Percentiles rank a stretch among this genome's conserved stretches.
Conservation (phyloP, 495 filamentous ascomycete species). For the Podospora sp. region DNA sequence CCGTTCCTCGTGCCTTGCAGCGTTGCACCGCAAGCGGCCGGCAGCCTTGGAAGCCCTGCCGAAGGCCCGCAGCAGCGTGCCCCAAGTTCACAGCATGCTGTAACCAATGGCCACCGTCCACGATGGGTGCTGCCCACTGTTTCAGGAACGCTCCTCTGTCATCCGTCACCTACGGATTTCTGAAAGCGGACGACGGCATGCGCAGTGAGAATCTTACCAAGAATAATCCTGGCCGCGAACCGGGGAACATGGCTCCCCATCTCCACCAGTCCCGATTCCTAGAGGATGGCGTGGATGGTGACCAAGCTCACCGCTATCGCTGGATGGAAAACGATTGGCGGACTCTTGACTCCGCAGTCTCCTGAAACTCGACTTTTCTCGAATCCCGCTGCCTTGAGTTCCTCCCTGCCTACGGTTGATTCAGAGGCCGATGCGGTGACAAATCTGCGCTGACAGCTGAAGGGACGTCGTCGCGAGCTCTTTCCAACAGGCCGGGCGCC, state of each 20-base stretch:
- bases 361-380: neutral
- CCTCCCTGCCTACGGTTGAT: neutral
- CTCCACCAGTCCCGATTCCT: slow-evolving; percentile 2
- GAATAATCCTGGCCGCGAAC: slow-evolving; percentile 9
- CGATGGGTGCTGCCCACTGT: slow-evolving; percentile 17
- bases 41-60: slow-evolving; percentile 15
- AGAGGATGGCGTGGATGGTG: neutral
- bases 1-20: slow-evolving; percentile 20
- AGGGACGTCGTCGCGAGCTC: neutral
- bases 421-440: neutral
- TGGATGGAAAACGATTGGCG: neutral
- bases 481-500: neutral
- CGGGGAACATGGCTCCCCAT: neutral
- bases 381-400: neutral
- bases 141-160: slow-evolving; percentile 17
- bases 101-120: slow-evolving; percentile 14
- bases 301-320: slow-evolving; percentile 3
- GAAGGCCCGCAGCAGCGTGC: neutral
- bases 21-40: slow-evolving; percentile 5
- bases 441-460: neutral
- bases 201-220: neutral
- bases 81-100: neutral
- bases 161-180: slow-evolving; percentile 7
- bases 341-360: neutral
- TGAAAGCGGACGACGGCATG: neutral